phyloP scores from a whole-genome alignment of 352 stramenopile species.

The Thalassiosira mediterranea region DNA sequence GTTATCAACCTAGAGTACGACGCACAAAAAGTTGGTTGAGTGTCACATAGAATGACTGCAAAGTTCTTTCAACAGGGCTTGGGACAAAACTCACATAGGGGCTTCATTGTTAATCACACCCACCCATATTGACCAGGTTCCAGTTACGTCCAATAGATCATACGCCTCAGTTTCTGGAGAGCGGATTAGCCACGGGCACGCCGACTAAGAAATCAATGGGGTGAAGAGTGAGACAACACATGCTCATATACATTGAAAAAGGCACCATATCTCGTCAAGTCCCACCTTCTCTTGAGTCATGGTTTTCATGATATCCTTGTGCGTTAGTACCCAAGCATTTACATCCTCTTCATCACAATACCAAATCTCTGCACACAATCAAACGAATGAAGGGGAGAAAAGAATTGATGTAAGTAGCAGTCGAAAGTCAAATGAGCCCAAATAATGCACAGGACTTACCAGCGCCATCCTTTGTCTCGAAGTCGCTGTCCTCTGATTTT shows the following conservation, averaged over 20 bases:
- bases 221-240: no score
- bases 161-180: slow-evolving; percentile 13
- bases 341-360: slow-evolving; percentile 22
- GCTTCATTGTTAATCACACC: not conserved
- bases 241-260: no score
- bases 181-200: slow-evolving; percentile 9
- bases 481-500: slow-evolving; percentile 12
- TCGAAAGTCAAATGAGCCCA: no score
- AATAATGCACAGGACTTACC: no score
- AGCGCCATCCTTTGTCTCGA: not conserved
- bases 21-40: no score
- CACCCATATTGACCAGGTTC: slow-evolving; percentile 20
- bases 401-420: no score
- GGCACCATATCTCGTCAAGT: no score
- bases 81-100: no score
- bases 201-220: no score
- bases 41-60: no score
- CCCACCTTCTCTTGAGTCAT: not conserved
- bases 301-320: slow-evolving; percentile 22
- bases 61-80: no score
- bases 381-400: not conserved
- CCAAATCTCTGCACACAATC: slow-evolving; percentile 17
- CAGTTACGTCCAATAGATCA: slow-evolving; percentile 21
- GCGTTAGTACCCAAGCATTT: slow-evolving; percentile 26
- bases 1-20: no score